Percentiles rank a stretch among this genome's conserved stretches.
phyloP scores from a whole-genome alignment of 371 early-diverging fungal species.

The Mucor plumbeus region DNA sequence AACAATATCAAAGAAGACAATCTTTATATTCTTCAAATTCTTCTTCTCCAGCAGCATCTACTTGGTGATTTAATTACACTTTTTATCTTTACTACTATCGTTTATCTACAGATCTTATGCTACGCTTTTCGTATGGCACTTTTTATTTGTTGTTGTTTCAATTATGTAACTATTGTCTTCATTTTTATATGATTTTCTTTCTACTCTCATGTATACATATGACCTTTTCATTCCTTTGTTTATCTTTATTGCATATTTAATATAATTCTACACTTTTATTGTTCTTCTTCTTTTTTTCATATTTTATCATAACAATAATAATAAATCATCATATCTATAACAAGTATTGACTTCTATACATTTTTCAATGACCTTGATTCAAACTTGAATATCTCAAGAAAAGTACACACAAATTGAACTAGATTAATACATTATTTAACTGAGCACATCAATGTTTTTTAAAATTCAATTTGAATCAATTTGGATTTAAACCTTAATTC shows the following conservation, averaged over 20 bases:
- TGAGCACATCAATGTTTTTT: background rate
- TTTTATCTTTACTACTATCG: background rate
- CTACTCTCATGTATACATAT: background rate
- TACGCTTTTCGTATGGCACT: background rate
- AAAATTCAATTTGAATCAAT: too few species aligned
- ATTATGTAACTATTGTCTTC: background rate
- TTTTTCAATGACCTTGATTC: background rate
- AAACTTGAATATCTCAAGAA: too few species aligned
- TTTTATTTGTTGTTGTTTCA: constrained; percentile 1
- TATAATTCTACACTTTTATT: background rate
- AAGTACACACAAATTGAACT: too few species aligned
- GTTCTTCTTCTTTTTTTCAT: too few species aligned
- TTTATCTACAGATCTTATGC: background rate
- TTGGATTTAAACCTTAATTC: background rate
- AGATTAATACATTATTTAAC: background rate
- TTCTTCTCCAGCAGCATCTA: background rate
- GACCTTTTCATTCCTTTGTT: background rate
- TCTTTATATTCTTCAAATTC: background rate
- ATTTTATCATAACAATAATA: background rate
- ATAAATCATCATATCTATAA: background rate
- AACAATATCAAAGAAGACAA: background rate
- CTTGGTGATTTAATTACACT: background rate
- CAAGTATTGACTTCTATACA: background rate
- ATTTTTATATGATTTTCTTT: background rate
- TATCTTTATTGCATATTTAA: background rate